Percentiles rank a stretch among this genome's conserved stretches.
These are phyloP conservation scores for Trichoderma erinaceum DNA, from an alignment of 495 filamentous ascomycete genomes.

Conservation along the genomic window DNA sequence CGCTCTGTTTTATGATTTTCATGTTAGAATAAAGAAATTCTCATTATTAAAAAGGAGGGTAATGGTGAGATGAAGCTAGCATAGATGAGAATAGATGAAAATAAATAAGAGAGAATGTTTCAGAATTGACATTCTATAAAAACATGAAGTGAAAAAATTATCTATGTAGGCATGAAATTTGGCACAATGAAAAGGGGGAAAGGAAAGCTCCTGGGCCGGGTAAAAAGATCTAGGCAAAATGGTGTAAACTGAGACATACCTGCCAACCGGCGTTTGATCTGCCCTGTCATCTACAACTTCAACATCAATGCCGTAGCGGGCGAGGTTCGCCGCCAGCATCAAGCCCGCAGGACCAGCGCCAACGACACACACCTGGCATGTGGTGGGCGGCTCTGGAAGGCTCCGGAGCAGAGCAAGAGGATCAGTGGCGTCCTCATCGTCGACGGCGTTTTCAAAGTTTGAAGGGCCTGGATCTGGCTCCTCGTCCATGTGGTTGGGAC, in stretches of 20 bases:
- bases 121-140: no score
- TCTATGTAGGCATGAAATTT: no score
- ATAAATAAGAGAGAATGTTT: neutral
- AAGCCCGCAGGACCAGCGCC: slow-evolving; percentile 66
- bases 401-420: slow-evolving; percentile 33
- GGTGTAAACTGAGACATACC: slow-evolving; percentile 24
- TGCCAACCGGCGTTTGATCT: slow-evolving; percentile 56
- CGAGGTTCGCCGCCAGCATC: slow-evolving; percentile 64
- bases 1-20: slow-evolving; percentile 32
- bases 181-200: neutral
- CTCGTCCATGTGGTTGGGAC: slow-evolving; percentile 7
- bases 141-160: no score
- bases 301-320: slow-evolving; percentile 56
- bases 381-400: slow-evolving; percentile 30
- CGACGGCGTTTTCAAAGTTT: slow-evolving; percentile 9
- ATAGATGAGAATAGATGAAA: neutral
- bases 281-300: slow-evolving; percentile 57
- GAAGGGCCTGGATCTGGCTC: neutral
- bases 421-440: slow-evolving; percentile 25
- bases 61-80: neutral
- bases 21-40: neutral
- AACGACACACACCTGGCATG: slow-evolving; percentile 56
- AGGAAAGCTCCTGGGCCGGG: no score
- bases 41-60: neutral
- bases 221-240: neutral